Percentiles rank a stretch among this genome's conserved stretches.
Conservation (phyloP, 83 land plant genomes). For the Larix sibirica region DNA sequence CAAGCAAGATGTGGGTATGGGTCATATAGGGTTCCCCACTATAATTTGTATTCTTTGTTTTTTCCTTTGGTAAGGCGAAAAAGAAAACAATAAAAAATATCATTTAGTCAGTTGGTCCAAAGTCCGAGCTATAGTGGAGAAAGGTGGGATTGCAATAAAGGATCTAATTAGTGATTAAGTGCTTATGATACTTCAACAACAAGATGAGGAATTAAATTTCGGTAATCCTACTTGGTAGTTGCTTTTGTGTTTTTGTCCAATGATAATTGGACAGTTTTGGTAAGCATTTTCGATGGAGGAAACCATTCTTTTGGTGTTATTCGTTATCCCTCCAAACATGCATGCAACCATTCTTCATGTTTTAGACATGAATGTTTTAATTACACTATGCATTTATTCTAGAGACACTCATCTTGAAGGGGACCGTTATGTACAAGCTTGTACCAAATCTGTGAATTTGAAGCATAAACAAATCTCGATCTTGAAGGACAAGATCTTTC, state of each 20-base stretch:
- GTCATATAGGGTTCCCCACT: no score
- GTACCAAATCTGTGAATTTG: neutral
- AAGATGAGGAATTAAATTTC: slow-evolving; percentile 15
- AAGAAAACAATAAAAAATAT: no score
- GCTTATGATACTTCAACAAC: slow-evolving; percentile 31
- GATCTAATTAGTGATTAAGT: slow-evolving; percentile 36
- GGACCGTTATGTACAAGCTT: neutral
- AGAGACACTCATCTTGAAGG: slow-evolving; percentile 8
- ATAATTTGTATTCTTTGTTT: no score
- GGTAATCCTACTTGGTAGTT: slow-evolving; percentile 48
- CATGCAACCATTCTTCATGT: slow-evolving; percentile 38
- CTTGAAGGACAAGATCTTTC: no score
- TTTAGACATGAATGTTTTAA: neutral
- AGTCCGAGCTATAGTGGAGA: no score
- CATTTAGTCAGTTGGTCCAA: no score
- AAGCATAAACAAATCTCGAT: neutral
- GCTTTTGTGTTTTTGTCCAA: slow-evolving; percentile 45
- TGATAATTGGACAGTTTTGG: slow-evolving; percentile 29
- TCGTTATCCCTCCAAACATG: slow-evolving; percentile 44
- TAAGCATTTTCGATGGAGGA: slow-evolving; percentile 37
- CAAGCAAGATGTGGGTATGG: no score
- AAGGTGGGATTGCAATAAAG: neutral
- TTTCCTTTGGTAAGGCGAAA: no score
- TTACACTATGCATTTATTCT: neutral
- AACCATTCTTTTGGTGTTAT: slow-evolving; percentile 26